Conservation (phyloP, 2,329 filamentous ascomycete genomes). For the Fusarium nisikadoi region DNA sequence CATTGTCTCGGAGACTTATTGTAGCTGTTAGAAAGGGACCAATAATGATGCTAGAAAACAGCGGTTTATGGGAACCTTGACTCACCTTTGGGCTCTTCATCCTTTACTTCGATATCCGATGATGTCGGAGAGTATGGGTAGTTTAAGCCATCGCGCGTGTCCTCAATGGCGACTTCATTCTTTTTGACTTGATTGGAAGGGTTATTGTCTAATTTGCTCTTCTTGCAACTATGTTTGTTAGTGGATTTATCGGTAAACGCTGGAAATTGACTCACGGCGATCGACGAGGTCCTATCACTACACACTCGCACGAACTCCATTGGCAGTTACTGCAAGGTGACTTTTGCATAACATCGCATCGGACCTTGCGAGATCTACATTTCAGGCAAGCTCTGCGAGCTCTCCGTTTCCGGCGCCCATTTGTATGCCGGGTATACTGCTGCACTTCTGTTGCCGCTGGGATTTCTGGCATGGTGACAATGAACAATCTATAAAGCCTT, state of each 20-base stretch:
- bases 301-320: slow-evolving; percentile 4
- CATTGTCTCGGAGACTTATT: not conserved
- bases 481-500: rapidly evolving
- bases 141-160: rapidly evolving
- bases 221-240: not conserved
- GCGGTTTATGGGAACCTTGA: not conserved
- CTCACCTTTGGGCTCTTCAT: not conserved
- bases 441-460: not conserved
- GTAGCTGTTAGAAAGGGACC: not conserved
- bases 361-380: slow-evolving; percentile 9
- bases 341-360: slow-evolving; percentile 11
- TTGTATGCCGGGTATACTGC: not conserved
- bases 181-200: no score
- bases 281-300: not conserved
- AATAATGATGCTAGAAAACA: not conserved
- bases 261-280: not conserved
- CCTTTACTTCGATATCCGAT: not conserved
- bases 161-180: not conserved
- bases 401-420: not conserved
- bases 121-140: not conserved
- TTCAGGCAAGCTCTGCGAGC: slow-evolving; percentile 3
- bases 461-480: not conserved
- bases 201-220: not conserved
- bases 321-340: slow-evolving; percentile 13
- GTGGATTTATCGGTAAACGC: no score